These are phyloP conservation scores for Xylaria sp. DNA, from an alignment of 2,329 filamentous ascomycete species.

Conservation along the genomic window DNA sequence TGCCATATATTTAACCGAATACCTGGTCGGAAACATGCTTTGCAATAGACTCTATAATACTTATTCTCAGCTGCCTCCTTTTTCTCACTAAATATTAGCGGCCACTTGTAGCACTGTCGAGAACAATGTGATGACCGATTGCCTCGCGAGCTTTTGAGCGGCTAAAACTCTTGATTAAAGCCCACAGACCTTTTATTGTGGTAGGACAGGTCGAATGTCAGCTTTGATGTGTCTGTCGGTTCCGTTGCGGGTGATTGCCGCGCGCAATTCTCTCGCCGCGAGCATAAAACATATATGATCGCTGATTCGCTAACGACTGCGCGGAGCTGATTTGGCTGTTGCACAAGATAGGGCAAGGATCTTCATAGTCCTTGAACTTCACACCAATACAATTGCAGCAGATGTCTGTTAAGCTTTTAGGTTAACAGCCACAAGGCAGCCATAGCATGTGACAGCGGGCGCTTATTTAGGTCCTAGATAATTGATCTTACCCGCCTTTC, in stretches of 20 bases:
- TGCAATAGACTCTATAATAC: not conserved
- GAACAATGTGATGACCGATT: not conserved
- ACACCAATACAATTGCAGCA: not conserved
- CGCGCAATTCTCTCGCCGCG: conserved; percentile 29
- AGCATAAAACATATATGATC: not conserved
- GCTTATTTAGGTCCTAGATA: conserved; percentile 24
- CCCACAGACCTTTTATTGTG: not conserved
- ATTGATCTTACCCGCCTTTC: conserved; percentile 4
- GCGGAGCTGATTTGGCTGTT: not conserved
- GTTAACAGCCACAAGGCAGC: not conserved
- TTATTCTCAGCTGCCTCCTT: not conserved
- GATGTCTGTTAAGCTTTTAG: conserved; percentile 1
- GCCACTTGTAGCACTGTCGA: not conserved
- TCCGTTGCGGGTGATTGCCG: conserved; percentile 24
- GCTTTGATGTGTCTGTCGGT: conserved; percentile 1
- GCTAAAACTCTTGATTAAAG: not conserved
- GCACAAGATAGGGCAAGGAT: not conserved
- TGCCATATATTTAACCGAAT: too few relatives aligned
- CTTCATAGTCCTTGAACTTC: not conserved
- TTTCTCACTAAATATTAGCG: not conserved
- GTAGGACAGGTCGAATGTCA: not conserved
- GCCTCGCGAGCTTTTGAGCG: not conserved
- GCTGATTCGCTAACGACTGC: conserved; percentile 25
- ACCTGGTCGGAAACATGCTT: not conserved
- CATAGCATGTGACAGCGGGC: conserved; percentile 19